These are phyloP conservation scores for Verticillium tricorpus DNA, from an alignment of 2,329 filamentous ascomycete genomes.

Conservation along the genomic window DNA sequence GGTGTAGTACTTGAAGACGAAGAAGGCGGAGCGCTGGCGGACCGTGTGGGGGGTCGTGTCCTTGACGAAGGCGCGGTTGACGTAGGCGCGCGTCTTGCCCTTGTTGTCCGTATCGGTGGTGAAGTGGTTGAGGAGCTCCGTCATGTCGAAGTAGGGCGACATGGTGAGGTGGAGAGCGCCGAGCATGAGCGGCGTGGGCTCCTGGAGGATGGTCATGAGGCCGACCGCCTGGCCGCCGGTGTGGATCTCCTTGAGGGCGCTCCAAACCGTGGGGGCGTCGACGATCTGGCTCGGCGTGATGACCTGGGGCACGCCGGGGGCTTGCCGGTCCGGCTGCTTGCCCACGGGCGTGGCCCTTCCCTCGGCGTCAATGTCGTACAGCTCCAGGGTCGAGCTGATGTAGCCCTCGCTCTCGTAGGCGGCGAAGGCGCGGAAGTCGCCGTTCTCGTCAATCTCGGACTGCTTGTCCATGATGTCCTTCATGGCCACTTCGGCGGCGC, in stretches of 20 bases:
- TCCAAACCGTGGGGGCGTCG: slow-evolving; percentile 37
- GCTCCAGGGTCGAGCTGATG: slow-evolving; percentile 49
- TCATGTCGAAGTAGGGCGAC: slow-evolving; percentile 55
- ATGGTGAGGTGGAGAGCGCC: slow-evolving; percentile 56
- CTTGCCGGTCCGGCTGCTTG: slow-evolving; percentile 5
- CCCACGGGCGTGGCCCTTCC: slow-evolving; percentile 27
- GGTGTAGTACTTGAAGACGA: slow-evolving; percentile 63
- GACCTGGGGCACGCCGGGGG: slow-evolving; percentile 10
- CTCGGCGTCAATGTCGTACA: slow-evolving; percentile 50
- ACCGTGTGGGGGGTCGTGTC: slow-evolving; percentile 32
- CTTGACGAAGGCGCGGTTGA: slow-evolving; percentile 41
- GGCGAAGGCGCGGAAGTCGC: slow-evolving; percentile 28
- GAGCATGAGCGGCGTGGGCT: slow-evolving; percentile 56
- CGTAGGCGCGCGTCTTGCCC: slow-evolving; percentile 40
- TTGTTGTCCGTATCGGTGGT: slow-evolving; percentile 41
- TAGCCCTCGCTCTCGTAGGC: slow-evolving; percentile 31
- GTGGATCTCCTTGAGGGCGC: slow-evolving; percentile 33
- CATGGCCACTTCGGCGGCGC: slow-evolving; percentile 30
- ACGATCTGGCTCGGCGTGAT: slow-evolving; percentile 30
- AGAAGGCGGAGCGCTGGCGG: slow-evolving; percentile 54
- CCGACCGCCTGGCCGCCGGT: slow-evolving; percentile 39
- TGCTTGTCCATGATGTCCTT: slow-evolving; percentile 27
- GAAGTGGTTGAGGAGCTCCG: slow-evolving; percentile 52
- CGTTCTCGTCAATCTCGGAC: slow-evolving; percentile 24
- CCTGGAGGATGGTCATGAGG: slow-evolving; percentile 54